Evolutionary conservation across 225 moss, liverwort and hornwort species (phyloP), one percentile per base, ranked within the genome.

Genomic region (Sphagnum contortum): DNA sequence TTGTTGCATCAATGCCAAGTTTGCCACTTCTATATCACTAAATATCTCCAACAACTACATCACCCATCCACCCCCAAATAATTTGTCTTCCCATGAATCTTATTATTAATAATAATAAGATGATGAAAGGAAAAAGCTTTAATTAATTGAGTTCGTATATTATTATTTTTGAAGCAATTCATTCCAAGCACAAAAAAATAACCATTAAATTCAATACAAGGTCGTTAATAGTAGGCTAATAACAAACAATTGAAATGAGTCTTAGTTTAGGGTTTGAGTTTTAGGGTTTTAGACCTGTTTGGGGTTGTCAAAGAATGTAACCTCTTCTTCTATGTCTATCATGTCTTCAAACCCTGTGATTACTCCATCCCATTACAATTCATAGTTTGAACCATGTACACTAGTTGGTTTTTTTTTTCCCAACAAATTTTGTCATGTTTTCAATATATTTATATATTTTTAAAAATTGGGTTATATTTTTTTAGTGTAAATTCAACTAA

Each of bases 1-100:
- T 73, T 89, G 94, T 76, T 94, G 94, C 72, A 94, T 77, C 47
- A 94, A 79, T 50, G 83, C 87, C 13, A 94, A 75, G 66, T 91
- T 94, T 61, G 87, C 80, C 48, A 83, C 85, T 72, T 94, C 91
- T 1, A 91, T 76, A 62, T 89, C 89, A 59, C 80, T 81, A 56
- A 85, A 94, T 54, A 91, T 81, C 74, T 94, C 91, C 59, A 94
- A 61, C 12, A 94, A 78, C 88, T 94, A 81, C 76, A 71, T 29
- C 69, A 68, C 61, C 61, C 45, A 47, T 46, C 45, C 45, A 49
- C 3, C 52, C 52, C 7, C 6, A 52, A 52, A 52, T 52, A 5
- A 6, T 14, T 14, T 60, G 12, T 14, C 59, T 60, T 45, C 59
- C 11, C 13, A 11, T 8, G 13, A 60, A 45, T 60, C 9, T 4